A percentile compares a stretch with the other conserved stretches of the same genome.
Conservation (phyloP, 2,329 filamentous ascomycete species). For the Moelleriella libera region DNA sequence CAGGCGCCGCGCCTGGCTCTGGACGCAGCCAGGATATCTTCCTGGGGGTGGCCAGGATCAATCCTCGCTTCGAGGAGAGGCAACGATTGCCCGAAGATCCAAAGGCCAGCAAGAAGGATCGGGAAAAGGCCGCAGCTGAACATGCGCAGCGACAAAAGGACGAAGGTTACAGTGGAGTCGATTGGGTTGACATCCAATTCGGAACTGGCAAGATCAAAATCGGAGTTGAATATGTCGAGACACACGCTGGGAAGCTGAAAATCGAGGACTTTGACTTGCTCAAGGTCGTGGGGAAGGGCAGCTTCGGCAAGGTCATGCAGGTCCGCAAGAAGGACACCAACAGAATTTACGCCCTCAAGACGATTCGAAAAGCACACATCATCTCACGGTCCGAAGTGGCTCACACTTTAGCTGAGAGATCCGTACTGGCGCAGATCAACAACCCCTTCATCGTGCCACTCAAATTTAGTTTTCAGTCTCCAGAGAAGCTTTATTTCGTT, state of each 20-base stretch:
- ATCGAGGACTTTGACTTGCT: slow-evolving; percentile 96
- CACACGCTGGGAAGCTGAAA: slow-evolving; percentile 73
- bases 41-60: slow-evolving; percentile 77
- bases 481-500: slow-evolving; percentile 95
- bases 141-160: slow-evolving; percentile 37
- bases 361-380: slow-evolving; percentile 98
- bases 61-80: slow-evolving; percentile 80
- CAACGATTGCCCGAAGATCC: slow-evolving; percentile 60
- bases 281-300: slow-evolving; percentile 96
- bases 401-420: slow-evolving; percentile 90
- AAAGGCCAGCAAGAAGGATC: slow-evolving; percentile 75
- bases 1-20: slow-evolving; percentile 67
- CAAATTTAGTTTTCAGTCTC: slow-evolving; percentile 98
- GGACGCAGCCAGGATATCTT: slow-evolving; percentile 95
- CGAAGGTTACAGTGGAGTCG: slow-evolving; percentile 55
- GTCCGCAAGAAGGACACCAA: slow-evolving; percentile 96
- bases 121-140: slow-evolving; percentile 60
- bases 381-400: slow-evolving; percentile 96
- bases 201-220: slow-evolving; percentile 80
- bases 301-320: slow-evolving; percentile 99
- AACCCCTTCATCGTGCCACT: slow-evolving; percentile 98
- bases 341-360: slow-evolving; percentile 97
- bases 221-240: slow-evolving; percentile 92
- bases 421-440: slow-evolving; percentile 98
- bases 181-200: slow-evolving; percentile 86